Percentiles rank a stretch among this genome's conserved stretches.
Conservation (phyloP, 306 rosid genomes). For the Sophora flavescens region DNA sequence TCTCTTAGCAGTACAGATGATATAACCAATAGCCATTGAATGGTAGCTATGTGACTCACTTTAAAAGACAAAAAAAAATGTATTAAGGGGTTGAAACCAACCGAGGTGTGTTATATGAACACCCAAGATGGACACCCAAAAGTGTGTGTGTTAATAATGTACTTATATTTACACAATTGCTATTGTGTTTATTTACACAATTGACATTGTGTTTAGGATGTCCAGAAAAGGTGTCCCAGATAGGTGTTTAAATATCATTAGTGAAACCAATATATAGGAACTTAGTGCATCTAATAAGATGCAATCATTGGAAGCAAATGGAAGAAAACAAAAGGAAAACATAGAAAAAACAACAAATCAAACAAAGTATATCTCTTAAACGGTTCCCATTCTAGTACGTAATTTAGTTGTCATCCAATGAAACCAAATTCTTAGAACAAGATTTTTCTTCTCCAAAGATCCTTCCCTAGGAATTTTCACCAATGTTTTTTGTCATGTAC, state of each 20-base stretch:
- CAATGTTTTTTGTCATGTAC: conserved; percentile 35
- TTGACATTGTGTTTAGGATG: too few species aligned
- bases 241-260: too few species aligned
- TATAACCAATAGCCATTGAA: not conserved
- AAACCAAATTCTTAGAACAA: conserved; percentile 40
- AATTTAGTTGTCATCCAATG: conserved; percentile 1
- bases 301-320: not conserved
- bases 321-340: not conserved
- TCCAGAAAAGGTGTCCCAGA: too few species aligned
- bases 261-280: not conserved
- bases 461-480: conserved; percentile 29
- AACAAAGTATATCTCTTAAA: not conserved
- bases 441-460: conserved; percentile 45
- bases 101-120: too few species aligned
- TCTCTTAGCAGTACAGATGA: not conserved
- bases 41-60: not conserved
- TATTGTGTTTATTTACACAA: too few species aligned
- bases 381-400: not conserved
- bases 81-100: too few species aligned
- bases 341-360: not conserved
- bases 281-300: not conserved
- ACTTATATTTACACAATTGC: too few species aligned
- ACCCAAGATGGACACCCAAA: too few species aligned
- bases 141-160: too few species aligned
- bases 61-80: not conserved